A percentile compares a stretch with the other conserved stretches of the same genome.
Conservation (phyloP, 179 eudicot species). For the Beta lomatogona region DNA sequence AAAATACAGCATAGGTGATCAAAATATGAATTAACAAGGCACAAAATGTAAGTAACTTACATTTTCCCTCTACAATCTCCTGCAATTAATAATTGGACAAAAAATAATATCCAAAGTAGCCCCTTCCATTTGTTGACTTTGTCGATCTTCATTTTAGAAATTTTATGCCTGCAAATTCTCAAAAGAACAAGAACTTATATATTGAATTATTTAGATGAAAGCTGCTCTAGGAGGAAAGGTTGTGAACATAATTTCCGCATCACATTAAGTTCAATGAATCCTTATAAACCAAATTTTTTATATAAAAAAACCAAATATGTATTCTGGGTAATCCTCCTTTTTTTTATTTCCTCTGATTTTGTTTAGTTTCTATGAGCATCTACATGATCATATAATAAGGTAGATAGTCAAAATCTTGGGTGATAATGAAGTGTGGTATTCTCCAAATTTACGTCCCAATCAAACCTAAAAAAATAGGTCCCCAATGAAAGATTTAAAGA, state of each 20-base stretch:
- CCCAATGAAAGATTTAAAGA: background rate
- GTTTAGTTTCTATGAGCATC: background rate
- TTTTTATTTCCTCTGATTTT: background rate
- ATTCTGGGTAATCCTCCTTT: background rate
- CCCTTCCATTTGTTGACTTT: background rate
- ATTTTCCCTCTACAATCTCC: conserved; percentile 21
- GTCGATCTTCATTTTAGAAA: conserved; percentile 15
- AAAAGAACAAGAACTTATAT: background rate
- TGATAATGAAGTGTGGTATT: background rate
- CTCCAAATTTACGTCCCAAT: background rate
- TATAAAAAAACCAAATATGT: too few relatives aligned
- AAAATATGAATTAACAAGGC: background rate
- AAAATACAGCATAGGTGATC: background rate
- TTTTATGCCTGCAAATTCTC: conserved; percentile 1
- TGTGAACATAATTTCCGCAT: too few relatives aligned
- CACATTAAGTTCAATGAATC: too few relatives aligned
- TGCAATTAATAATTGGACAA: conserved; percentile 12
- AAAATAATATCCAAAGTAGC: background rate
- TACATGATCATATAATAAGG: background rate
- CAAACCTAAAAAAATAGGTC: background rate
- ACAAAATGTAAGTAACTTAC: conserved; percentile 15
- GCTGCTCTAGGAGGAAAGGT: too few relatives aligned
- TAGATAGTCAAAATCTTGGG: background rate
- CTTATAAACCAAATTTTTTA: too few relatives aligned
- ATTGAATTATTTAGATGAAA: background rate